A percentile compares a stretch with the other conserved stretches of the same genome.
Evolutionary conservation across 2,329 filamentous ascomycete species (phyloP).

Genomic region (Trichoderma polysporum): DNA sequence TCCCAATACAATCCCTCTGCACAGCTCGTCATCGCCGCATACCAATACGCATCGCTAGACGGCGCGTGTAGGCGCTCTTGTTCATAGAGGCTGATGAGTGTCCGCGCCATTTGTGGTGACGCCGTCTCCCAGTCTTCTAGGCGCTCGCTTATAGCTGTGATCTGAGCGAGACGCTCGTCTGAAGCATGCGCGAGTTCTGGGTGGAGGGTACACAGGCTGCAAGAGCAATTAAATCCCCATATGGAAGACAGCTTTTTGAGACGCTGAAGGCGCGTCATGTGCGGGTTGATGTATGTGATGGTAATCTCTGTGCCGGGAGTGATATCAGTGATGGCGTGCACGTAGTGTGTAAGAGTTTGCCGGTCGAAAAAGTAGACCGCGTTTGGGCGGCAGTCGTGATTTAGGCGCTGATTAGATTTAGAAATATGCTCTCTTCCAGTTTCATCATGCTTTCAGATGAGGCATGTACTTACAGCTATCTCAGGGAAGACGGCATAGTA

Average conservation of each 20-base stretch:
- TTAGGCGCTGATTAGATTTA: conserved; percentile 38
- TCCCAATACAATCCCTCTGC: conserved; percentile 40
- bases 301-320: conserved; percentile 44
- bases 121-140: conserved; percentile 8
- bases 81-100: conserved; percentile 40
- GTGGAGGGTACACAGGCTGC: conserved; percentile 39
- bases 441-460: background rate
- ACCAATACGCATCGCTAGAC: conserved; percentile 38
- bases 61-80: conserved; percentile 40
- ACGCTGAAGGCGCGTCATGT: conserved; percentile 30
- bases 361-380: conserved; percentile 45
- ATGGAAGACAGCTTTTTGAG: conserved; percentile 30
- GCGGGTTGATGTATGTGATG: conserved; percentile 42
- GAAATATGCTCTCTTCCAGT: background rate
- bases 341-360: conserved; percentile 39
- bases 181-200: conserved; percentile 32
- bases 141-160: conserved; percentile 22
- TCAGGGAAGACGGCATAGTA: conserved; percentile 22
- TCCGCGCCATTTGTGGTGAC: conserved; percentile 40
- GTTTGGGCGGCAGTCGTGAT: conserved; percentile 48
- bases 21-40: conserved; percentile 42
- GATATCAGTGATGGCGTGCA: conserved; percentile 42
- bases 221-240: conserved; percentile 45
- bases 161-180: conserved; percentile 40
- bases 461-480: conserved; percentile 20